A percentile compares a stretch with the other conserved stretches of the same genome.
Evolutionary conservation across 768 basidiomycete genomes (phyloP).

Genomic region (Panellus pusillus): DNA sequence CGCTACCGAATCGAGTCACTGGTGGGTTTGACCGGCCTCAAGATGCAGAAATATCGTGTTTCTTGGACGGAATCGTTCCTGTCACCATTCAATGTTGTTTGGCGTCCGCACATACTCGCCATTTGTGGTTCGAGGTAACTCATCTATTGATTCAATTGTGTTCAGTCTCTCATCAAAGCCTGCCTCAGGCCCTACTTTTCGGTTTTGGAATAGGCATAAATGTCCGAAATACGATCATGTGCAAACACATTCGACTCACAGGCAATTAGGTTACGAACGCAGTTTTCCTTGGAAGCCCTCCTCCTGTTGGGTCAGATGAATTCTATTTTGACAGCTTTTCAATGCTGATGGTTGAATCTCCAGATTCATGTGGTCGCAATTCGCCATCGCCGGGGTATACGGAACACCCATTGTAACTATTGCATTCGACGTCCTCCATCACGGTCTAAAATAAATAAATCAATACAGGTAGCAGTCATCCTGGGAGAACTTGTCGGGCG

Average conservation of each 20-base stretch:
- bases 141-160: background rate
- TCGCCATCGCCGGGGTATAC: constrained; percentile 53
- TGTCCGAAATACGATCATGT: constrained; percentile 28
- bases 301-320: constrained; percentile 57
- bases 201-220: constrained; percentile 68
- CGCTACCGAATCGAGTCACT: constrained; percentile 58
- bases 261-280: constrained; percentile 58
- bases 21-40: constrained; percentile 60
- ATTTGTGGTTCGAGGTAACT: constrained; percentile 53
- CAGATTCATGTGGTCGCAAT: constrained; percentile 31
- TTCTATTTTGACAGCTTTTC: constrained; percentile 9
- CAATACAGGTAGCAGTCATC: constrained; percentile 45
- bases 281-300: constrained; percentile 59
- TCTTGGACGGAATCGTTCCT: constrained; percentile 48
- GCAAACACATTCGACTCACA: background rate
- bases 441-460: background rate
- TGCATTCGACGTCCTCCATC: background rate
- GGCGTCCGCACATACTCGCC: constrained; percentile 60
- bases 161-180: background rate
- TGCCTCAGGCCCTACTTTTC: constrained; percentile 49
- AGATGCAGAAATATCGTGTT: constrained; percentile 56
- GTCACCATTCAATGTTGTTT: constrained; percentile 50
- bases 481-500: constrained; percentile 54
- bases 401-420: constrained; percentile 53
- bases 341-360: background rate